A percentile compares a stretch with the other conserved stretches of the same genome.
phyloP scores from a whole-genome alignment of 257 asterid genomes.

The Nicotiana attenuata region DNA sequence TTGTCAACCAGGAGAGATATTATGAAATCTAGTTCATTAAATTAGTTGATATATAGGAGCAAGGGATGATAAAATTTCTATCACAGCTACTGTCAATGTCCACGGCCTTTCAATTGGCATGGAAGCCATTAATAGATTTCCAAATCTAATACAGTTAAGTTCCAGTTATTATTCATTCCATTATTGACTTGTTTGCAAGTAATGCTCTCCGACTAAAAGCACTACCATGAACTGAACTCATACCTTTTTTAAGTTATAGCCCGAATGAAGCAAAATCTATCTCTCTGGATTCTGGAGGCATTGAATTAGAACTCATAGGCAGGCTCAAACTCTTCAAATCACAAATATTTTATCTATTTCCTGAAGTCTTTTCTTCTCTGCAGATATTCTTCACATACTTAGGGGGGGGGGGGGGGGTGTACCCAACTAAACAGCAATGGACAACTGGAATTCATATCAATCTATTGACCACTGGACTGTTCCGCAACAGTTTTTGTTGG shows the following conservation, averaged over 20 bases:
- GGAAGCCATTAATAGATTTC: not conserved
- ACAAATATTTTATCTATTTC: not conserved
- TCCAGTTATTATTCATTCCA: not conserved
- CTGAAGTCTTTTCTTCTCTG: not conserved
- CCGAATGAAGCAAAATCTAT: too few relatives aligned
- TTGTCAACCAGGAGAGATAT: not conserved
- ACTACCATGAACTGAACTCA: too few relatives aligned
- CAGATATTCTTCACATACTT: not conserved
- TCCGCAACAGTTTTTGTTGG: not conserved
- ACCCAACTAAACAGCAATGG: not conserved
- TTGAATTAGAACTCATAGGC: too few relatives aligned
- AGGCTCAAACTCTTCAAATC: too few relatives aligned
- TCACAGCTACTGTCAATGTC: not conserved
- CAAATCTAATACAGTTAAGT: not conserved
- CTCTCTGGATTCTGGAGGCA: too few relatives aligned
- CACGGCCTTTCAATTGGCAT: not conserved
- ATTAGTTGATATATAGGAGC: not conserved
- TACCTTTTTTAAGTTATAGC: too few relatives aligned
- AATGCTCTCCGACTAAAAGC: not conserved
- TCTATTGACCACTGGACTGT: not conserved
- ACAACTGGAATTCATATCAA: not conserved
- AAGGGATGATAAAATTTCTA: not conserved
- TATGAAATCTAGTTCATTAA: not conserved
- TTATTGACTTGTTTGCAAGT: not conserved
- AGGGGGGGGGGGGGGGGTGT: not conserved